Base-by-base conservation (phyloP, 805 yeast genomes). In the Grigorovia yakushimaensis region DNA sequence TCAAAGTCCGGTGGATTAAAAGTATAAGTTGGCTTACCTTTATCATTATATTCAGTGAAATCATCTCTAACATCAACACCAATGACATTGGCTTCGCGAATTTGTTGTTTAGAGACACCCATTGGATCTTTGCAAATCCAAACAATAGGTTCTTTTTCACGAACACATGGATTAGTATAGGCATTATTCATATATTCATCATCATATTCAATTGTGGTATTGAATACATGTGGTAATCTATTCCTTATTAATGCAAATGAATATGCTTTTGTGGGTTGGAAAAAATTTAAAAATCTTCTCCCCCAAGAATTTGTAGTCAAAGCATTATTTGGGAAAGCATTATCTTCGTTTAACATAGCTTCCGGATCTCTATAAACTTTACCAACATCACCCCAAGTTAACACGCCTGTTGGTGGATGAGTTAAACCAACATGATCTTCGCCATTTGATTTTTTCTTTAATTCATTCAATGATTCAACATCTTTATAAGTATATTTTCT, bases 1-100 rank as follows among this genome's bases (percentile, higher is more conserved):
- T 77, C 82, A 60, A 77, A 84, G 43, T 77, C 76, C 4, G 93
- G 93, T 44, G 93, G 93, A 46, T 79, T 77, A 38, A 83, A 86
- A 23, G 75, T 69, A 55, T 72, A 80, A 6, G 60, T 62, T 19
- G 75, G 64, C 45, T 69, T 69, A 40, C 79, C 81, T 68, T 80
- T 78, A 41, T 78, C 87, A 54, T 78, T 73, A 51, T 71, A 74
- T 5, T 65, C 61, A 5, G 93, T 81, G 54, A 76, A 71, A 17
- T 70, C 79, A 58, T 83, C 82, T 39, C 72, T 66, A 6, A 81
- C 80, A 49, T 72, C 71, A 21, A 82, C 76, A 35, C 59, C 61
- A 43, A 71, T 71, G 24, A 76, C 79, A n/a, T 72, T 64, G 11
- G 84, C 79, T 52, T 73, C 73, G 35, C 68, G 68, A 51, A 80